A percentile compares a stretch with the other conserved stretches of the same genome.
These are phyloP conservation scores for Laburnicola sp. DNA, from an alignment of 2,329 filamentous ascomycete species.

Conservation along the genomic window DNA sequence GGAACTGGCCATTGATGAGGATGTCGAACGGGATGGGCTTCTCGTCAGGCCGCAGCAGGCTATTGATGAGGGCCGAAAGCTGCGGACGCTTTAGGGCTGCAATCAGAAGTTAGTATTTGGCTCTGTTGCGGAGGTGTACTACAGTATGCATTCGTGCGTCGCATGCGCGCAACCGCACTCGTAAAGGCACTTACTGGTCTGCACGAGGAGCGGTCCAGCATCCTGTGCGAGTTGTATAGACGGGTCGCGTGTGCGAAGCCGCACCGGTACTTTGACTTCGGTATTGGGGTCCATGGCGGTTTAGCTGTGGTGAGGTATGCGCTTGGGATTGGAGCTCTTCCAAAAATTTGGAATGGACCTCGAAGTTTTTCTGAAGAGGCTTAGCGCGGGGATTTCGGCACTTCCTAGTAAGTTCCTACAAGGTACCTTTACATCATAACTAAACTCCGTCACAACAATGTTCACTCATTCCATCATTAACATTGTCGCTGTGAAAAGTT, in stretches of 20 bases:
- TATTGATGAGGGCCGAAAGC: conserved; percentile 66
- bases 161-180: neutral
- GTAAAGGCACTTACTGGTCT: conserved; percentile 34
- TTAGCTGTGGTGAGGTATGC: conserved; percentile 7
- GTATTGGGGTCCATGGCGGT: conserved; percentile 30
- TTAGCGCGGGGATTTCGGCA: conserved; percentile 35
- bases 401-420: too few species aligned
- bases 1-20: conserved; percentile 88
- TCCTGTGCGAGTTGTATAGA: conserved; percentile 40
- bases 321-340: conserved; percentile 11
- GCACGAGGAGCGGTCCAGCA: conserved; percentile 35
- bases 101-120: conserved; percentile 16
- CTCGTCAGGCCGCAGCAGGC: conserved; percentile 59
- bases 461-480: too few species aligned
- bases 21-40: conserved; percentile 86
- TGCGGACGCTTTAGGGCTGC: conserved; percentile 39
- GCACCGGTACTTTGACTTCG: conserved; percentile 42
- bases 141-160: neutral
- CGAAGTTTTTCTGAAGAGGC: conserved; percentile 33
- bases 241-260: conserved; percentile 40
- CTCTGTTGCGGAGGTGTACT: too few species aligned
- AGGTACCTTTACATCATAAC: too few species aligned
- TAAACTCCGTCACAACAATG: too few species aligned
- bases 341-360: conserved; percentile 16
- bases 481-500: too few species aligned